phyloP scores from a whole-genome alignment of 1,284 basidiomycete genomes.

The Puccinia triticina region DNA sequence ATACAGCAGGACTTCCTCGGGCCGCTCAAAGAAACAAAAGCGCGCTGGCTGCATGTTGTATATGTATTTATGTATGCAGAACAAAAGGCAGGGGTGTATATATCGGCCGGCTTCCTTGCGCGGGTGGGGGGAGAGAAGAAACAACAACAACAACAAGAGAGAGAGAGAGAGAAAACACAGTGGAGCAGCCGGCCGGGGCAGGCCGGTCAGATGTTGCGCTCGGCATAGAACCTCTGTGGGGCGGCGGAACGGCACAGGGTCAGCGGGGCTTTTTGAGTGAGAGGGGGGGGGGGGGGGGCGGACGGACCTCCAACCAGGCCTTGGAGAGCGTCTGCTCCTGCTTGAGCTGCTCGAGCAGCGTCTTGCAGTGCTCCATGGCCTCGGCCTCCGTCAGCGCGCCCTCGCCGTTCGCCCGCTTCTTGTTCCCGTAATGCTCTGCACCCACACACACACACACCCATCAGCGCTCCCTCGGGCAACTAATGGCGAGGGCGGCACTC shows the following conservation, averaged over 20 bases:
- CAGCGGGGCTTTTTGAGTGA: neutral
- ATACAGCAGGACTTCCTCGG: no score
- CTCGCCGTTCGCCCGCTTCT: constrained; percentile 44
- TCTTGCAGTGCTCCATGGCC: constrained; percentile 44
- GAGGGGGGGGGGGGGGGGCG: neutral
- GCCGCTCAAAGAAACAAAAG: no score
- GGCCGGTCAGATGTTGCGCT: constrained; percentile 40
- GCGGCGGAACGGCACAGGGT: neutral
- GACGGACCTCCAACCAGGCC: constrained; percentile 46
- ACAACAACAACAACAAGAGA: no score
- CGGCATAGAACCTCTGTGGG: constrained; percentile 50
- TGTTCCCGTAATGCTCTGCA: constrained; percentile 46
- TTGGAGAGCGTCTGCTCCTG: constrained; percentile 47
- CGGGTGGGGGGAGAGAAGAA: no score
- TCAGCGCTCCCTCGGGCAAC: neutral
- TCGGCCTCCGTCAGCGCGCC: constrained; percentile 34
- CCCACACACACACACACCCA: neutral
- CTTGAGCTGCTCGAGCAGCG: constrained; percentile 42
- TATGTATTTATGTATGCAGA: no score
- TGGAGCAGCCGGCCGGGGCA: no score
- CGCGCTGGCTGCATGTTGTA: no score
- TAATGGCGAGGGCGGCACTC: neutral
- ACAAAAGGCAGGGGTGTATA: no score
- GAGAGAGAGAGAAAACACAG: no score
- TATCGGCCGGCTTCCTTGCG: no score